Conservation (phyloP, 2,329 filamentous ascomycete species). For the Amesomyces nigricolor region DNA sequence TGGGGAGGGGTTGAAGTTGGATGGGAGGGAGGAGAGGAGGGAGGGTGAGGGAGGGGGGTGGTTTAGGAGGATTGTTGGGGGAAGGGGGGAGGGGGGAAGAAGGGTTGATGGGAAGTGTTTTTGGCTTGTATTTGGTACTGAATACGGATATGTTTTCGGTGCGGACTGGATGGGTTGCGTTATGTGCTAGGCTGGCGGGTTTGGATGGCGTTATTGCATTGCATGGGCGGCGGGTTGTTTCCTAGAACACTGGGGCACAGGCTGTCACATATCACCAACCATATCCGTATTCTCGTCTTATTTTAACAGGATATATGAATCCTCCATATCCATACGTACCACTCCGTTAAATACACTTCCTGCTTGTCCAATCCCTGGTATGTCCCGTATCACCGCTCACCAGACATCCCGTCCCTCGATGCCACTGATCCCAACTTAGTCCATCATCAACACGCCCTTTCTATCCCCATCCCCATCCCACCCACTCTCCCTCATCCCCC, state of each 20-base stretch:
- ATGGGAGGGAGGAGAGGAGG: constrained; percentile 24
- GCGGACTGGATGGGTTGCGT: neutral
- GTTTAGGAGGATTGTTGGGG: constrained; percentile 14
- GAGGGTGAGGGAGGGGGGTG: constrained; percentile 11
- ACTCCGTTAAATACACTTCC: too few relatives aligned
- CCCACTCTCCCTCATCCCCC: neutral
- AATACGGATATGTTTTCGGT: neutral
- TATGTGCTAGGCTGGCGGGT: neutral
- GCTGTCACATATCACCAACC: too few relatives aligned
- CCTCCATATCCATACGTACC: too few relatives aligned
- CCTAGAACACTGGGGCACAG: too few relatives aligned
- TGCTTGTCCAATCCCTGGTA: too few relatives aligned
- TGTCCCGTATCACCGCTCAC: neutral
- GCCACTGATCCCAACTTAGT: too few relatives aligned
- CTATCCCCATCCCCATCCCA: neutral
- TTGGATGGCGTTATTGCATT: neutral
- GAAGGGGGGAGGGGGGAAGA: neutral
- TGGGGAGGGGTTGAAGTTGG: constrained; percentile 39
- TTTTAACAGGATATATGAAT: too few relatives aligned
- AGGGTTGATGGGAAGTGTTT: neutral
- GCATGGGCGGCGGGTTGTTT: neutral
- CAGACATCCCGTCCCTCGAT: neutral
- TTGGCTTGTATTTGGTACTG: neutral
- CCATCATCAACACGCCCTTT: too few relatives aligned
- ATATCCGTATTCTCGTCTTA: too few relatives aligned